Conservation (phyloP, 257 asterid species). For the Fraxinus cuspidata region DNA sequence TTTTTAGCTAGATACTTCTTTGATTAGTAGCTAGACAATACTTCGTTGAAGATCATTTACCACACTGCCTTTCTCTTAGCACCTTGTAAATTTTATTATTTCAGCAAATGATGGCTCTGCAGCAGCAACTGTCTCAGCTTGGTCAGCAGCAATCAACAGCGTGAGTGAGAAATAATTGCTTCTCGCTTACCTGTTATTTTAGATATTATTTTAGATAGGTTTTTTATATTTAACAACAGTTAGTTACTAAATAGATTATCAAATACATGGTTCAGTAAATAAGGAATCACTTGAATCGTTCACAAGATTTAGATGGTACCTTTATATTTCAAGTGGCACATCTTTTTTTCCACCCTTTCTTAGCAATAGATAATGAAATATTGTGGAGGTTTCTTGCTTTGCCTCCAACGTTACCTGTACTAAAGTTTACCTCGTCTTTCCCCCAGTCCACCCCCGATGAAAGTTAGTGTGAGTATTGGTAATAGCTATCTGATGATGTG, state of each 20-base stretch:
- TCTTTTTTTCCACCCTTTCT: background rate
- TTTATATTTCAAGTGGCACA: background rate
- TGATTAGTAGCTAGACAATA: background rate
- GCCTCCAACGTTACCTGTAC: background rate
- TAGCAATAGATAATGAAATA: background rate
- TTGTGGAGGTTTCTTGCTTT: background rate
- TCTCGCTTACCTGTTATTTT: background rate
- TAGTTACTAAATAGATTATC: constrained; percentile 3
- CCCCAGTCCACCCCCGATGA: background rate
- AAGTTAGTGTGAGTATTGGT: background rate
- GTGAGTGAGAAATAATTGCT: constrained; percentile 42
- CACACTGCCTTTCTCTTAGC: constrained; percentile 10
- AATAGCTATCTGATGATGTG: background rate
- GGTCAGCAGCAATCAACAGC: constrained; percentile 40
- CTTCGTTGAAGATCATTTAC: background rate
- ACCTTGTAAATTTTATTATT: constrained; percentile 11
- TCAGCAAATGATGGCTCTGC: constrained; percentile 57
- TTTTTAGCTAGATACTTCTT: background rate
- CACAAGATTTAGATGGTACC: background rate
- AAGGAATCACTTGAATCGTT: background rate
- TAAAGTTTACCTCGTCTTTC: background rate
- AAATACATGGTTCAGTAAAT: background rate
- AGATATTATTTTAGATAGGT: background rate
- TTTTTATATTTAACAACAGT: background rate
- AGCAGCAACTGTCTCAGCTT: constrained; percentile 52